Conservation (phyloP, 345 rosid species). For the Pelargonium nanum region DNA sequence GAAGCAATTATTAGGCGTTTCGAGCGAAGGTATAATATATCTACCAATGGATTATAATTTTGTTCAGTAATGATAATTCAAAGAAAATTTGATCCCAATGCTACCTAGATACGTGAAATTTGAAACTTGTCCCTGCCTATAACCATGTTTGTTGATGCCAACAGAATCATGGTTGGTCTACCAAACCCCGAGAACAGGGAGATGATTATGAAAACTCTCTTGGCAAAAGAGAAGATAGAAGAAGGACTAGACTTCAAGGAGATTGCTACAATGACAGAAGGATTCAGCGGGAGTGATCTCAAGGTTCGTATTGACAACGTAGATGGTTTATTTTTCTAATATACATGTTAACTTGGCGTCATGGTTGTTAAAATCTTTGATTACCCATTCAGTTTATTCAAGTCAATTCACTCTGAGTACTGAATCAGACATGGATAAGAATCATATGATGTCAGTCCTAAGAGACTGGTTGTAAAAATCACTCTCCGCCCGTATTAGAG, state of each 20-base stretch:
- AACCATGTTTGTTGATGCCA: neutral
- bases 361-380: too few species aligned
- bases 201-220: slow-evolving; percentile 49
- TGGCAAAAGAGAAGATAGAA: slow-evolving; percentile 58
- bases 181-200: slow-evolving; percentile 64
- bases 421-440: too few species aligned
- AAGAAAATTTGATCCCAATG: too few species aligned
- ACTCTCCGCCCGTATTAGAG: too few species aligned
- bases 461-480: too few species aligned
- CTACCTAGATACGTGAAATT: too few species aligned
- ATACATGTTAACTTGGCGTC: neutral
- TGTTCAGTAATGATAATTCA: too few species aligned
- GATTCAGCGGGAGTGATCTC: slow-evolving; percentile 81
- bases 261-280: slow-evolving; percentile 69
- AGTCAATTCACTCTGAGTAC: too few species aligned
- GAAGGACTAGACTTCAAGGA: slow-evolving; percentile 57
- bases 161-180: slow-evolving; percentile 75
- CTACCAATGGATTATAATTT: too few species aligned
- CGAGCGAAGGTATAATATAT: slow-evolving; percentile 53
- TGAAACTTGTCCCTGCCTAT: neutral
- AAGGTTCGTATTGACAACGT: slow-evolving; percentile 40
- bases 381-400: too few species aligned
- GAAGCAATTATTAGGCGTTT: slow-evolving; percentile 92
- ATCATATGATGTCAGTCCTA: too few species aligned
- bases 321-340: neutral